phyloP scores from a whole-genome alignment of 768 basidiomycete species.

The Agaricus blazei region DNA sequence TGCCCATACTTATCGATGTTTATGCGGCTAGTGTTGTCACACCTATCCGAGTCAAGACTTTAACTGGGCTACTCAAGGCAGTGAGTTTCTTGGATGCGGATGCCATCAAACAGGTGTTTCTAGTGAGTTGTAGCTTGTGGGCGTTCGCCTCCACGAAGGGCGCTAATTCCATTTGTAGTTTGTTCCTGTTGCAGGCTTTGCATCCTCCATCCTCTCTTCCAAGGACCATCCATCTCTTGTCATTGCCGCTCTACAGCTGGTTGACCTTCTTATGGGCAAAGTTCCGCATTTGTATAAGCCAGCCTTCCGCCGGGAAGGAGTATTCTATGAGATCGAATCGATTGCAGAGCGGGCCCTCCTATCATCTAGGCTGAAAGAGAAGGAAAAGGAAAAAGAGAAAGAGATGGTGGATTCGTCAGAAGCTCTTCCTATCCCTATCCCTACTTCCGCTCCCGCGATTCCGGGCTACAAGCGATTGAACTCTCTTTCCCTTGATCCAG shows the following conservation, averaged over 20 bases:
- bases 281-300: slow-evolving; percentile 81
- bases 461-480: slow-evolving; percentile 68
- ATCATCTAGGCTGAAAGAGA: slow-evolving; percentile 31
- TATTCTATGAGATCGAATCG: slow-evolving; percentile 88
- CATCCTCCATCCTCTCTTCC: slow-evolving; percentile 89
- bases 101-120: slow-evolving; percentile 70
- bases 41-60: slow-evolving; percentile 82
- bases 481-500: slow-evolving; percentile 69
- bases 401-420: slow-evolving; percentile 13
- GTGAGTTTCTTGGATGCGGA: slow-evolving; percentile 82
- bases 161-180: slow-evolving; percentile 41
- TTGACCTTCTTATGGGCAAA: slow-evolving; percentile 85
- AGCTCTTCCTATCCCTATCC: slow-evolving; percentile 24
- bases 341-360: slow-evolving; percentile 63
- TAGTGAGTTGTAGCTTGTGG: slow-evolving; percentile 42
- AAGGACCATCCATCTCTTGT: slow-evolving; percentile 87
- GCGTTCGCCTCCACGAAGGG: not conserved
- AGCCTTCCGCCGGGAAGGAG: slow-evolving; percentile 90
- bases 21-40: slow-evolving; percentile 95
- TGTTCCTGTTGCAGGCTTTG: slow-evolving; percentile 93
- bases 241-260: slow-evolving; percentile 86
- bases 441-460: slow-evolving; percentile 36
- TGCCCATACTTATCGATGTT: slow-evolving; percentile 96
- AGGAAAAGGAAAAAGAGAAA: slow-evolving; percentile 43
- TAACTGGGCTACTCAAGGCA: slow-evolving; percentile 86